Percentiles rank a stretch among this genome's conserved stretches.
Evolutionary conservation across 2,329 filamentous ascomycete species (phyloP).

Genomic region (Rutstroemia sp.): DNA sequence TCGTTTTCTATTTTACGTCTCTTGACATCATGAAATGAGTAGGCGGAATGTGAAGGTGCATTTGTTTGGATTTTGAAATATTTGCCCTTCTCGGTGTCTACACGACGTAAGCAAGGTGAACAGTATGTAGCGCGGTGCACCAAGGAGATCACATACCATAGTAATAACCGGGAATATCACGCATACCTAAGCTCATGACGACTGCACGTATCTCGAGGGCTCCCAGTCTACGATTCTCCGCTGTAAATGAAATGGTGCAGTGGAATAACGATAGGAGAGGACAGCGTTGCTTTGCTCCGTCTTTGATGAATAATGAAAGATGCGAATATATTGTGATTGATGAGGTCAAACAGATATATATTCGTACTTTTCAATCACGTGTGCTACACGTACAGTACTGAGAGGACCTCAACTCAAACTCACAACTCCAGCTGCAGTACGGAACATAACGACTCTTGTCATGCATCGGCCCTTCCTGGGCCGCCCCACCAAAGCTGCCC

Average conservation of each 20-base stretch:
- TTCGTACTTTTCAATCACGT: no score
- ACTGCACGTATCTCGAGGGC: background rate
- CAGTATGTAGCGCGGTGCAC: no score
- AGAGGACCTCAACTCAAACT: background rate
- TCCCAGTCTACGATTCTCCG: no score
- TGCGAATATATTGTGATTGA: no score
- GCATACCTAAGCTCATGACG: background rate
- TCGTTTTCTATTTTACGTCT: conserved; percentile 42
- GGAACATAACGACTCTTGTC: background rate
- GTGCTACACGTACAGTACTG: background rate
- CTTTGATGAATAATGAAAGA: no score
- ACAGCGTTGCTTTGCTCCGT: no score
- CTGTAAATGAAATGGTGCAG: background rate
- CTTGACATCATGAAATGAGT: conserved; percentile 53
- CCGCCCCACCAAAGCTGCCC: conserved; percentile 3
- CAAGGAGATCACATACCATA: conserved; percentile 35
- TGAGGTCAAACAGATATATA: no score
- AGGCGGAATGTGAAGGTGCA: conserved; percentile 41
- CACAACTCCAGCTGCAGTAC: no score
- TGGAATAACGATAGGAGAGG: no score
- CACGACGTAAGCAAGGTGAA: no score
- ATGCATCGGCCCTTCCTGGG: conserved; percentile 1
- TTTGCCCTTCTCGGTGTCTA: conserved; percentile 51
- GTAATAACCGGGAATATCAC: conserved; percentile 46
- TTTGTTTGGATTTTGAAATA: conserved; percentile 60